Conservation (phyloP, 2,329 filamentous ascomycete species). For the Monilinia laxa region DNA sequence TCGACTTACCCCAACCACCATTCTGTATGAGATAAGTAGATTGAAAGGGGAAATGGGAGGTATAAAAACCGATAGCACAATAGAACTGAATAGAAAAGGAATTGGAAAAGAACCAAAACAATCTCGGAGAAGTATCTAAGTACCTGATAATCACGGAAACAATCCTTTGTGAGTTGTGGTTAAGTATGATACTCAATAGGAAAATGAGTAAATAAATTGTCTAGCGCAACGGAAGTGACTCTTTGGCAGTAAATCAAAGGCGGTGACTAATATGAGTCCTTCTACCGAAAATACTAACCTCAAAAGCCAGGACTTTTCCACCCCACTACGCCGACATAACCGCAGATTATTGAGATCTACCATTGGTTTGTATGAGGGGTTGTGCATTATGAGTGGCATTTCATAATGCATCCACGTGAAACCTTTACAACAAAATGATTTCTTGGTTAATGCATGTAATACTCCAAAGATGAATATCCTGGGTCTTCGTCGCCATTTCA, state of each 20-base stretch:
- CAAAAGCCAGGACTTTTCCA: conserved; percentile 6
- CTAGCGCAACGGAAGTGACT: background rate
- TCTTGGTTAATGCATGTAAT: conserved; percentile 20
- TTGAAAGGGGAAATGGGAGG: background rate
- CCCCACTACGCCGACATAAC: conserved; percentile 13
- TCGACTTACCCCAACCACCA: conserved; percentile 35
- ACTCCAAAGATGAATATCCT: conserved; percentile 19
- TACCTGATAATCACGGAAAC: background rate
- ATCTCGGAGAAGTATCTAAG: background rate
- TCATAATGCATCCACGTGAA: conserved; percentile 20
- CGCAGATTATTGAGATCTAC: conserved; percentile 11
- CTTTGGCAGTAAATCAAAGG: background rate
- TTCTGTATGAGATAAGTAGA: conserved; percentile 25
- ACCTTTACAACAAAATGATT: conserved; percentile 15
- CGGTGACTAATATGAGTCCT: background rate
- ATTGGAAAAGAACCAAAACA: background rate
- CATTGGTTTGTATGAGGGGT: conserved; percentile 17
- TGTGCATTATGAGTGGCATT: conserved; percentile 12
- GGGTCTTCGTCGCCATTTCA: conserved; percentile 34
- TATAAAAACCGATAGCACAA: background rate
- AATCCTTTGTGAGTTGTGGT: background rate
- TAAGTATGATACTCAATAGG: background rate
- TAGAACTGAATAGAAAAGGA: background rate
- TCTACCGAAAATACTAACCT: background rate
- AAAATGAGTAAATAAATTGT: too few relatives aligned